phyloP scores from a whole-genome alignment of 306 rosid species.

The Astragalus glycyphyllos region DNA sequence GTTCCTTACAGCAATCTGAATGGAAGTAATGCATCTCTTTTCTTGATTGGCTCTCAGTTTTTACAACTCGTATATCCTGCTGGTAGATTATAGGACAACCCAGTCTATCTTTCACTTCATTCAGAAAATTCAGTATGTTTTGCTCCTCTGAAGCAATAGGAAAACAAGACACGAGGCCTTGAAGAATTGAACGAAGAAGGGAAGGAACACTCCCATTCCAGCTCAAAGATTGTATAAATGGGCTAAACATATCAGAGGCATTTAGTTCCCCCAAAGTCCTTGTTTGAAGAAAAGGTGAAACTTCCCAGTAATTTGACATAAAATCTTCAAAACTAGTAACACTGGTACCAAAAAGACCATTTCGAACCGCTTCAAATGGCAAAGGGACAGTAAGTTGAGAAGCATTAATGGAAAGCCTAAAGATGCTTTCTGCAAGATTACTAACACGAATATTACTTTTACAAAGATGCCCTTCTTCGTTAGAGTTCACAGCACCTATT shows the following conservation, averaged over 20 bases:
- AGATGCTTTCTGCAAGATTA: conserved; percentile 69
- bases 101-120: conserved; percentile 61
- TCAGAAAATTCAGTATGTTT: conserved; percentile 63
- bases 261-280: conserved; percentile 40
- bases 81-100: conserved; percentile 76
- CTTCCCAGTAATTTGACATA: conserved; percentile 68
- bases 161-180: conserved; percentile 66
- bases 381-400: conserved; percentile 40
- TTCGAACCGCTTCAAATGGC: conserved; percentile 55
- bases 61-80: conserved; percentile 82
- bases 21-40: conserved; percentile 68
- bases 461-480: conserved; percentile 43
- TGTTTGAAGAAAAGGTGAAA: conserved; percentile 56
- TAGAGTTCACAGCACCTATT: conserved; percentile 36
- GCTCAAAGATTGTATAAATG: conserved; percentile 51
- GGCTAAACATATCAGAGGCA: conserved; percentile 50
- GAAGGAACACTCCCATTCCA: conserved; percentile 53
- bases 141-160: conserved; percentile 86
- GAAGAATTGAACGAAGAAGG: conserved; percentile 63
- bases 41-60: conserved; percentile 55
- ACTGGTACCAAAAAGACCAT: conserved; percentile 58
- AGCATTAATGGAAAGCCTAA: conserved; percentile 66
- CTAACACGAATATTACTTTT: conserved; percentile 56
- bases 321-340: conserved; percentile 65
- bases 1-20: conserved; percentile 49